These are phyloP conservation scores for Cutaneotrichosporon mucoides DNA, from an alignment of 1,284 basidiomycete species.

Conservation along the genomic window DNA sequence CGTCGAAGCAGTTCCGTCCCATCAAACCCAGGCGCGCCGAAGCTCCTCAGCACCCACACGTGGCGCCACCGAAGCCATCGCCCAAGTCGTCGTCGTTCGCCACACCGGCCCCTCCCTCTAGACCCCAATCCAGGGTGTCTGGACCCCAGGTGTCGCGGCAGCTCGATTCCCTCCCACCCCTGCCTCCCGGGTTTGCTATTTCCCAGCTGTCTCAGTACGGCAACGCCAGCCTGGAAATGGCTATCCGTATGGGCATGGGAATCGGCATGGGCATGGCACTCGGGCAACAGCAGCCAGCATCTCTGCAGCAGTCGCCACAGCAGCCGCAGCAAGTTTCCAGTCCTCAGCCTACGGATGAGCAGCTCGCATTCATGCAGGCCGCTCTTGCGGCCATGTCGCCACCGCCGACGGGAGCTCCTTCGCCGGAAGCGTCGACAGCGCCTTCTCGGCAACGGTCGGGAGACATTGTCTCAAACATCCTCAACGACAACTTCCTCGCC, in stretches of 20 bases:
- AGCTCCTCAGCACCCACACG: conserved; percentile 22
- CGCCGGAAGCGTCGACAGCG: conserved; percentile 3
- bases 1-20: conserved; percentile 14
- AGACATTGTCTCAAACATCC: conserved; percentile 41
- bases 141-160: not conserved
- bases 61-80: conserved; percentile 15
- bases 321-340: conserved; percentile 3
- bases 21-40: conserved; percentile 25
- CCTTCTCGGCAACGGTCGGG: conserved; percentile 14
- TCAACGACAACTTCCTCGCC: conserved; percentile 45
- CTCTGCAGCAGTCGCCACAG: conserved; percentile 4
- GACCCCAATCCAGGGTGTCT: conserved; percentile 1
- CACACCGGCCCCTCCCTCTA: not conserved
- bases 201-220: conserved; percentile 44
- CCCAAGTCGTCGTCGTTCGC: conserved; percentile 7
- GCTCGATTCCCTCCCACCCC: conserved; percentile 32
- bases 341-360: not conserved
- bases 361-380: conserved; percentile 4
- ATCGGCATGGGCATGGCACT: conserved; percentile 48
- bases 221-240: conserved; percentile 47
- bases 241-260: conserved; percentile 50
- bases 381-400: not conserved
- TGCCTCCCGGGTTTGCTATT: conserved; percentile 46
- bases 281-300: conserved; percentile 18
- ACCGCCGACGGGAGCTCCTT: not conserved